Conservation (phyloP, 2,329 filamentous ascomycete species). For the Aspergillus chevalieri region DNA sequence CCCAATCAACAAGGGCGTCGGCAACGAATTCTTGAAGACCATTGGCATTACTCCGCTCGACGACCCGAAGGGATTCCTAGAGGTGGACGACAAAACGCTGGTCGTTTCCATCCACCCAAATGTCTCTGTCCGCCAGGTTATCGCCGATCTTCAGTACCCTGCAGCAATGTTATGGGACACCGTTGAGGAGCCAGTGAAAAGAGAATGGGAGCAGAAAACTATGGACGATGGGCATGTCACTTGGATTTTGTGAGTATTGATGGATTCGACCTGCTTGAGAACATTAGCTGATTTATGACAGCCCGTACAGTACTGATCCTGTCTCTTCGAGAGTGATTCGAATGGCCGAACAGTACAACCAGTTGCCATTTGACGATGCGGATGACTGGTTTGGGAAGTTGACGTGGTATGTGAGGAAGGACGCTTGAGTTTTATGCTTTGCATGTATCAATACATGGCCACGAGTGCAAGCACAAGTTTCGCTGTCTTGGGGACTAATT, state of each 20-base stretch:
- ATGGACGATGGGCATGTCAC: conserved; percentile 9
- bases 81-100: conserved; percentile 32
- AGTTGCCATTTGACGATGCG: conserved; percentile 6
- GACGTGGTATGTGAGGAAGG: conserved; percentile 12
- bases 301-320: conserved; percentile 17
- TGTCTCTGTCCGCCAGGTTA: conserved; percentile 32
- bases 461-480: too few relatives aligned
- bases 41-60: conserved; percentile 18
- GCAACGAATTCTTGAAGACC: conserved; percentile 7
- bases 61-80: conserved; percentile 31
- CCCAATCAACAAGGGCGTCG: conserved; percentile 19
- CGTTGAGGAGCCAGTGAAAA: conserved; percentile 6
- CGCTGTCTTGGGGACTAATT: too few relatives aligned
- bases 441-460: too few relatives aligned
- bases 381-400: conserved; percentile 17
- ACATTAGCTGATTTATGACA: neutral
- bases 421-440: neutral
- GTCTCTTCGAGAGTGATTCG: conserved; percentile 12
- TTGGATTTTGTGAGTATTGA: conserved; percentile 11
- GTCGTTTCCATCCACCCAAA: conserved; percentile 31
- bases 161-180: conserved; percentile 24
- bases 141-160: conserved; percentile 35
- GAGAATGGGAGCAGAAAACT: conserved; percentile 10
- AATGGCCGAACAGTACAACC: conserved; percentile 17
- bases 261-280: too few relatives aligned